Percentiles rank a stretch among this genome's conserved stretches.
phyloP scores from a whole-genome alignment of 2,329 filamentous ascomycete genomes.

The Juglanconis oblonga region DNA sequence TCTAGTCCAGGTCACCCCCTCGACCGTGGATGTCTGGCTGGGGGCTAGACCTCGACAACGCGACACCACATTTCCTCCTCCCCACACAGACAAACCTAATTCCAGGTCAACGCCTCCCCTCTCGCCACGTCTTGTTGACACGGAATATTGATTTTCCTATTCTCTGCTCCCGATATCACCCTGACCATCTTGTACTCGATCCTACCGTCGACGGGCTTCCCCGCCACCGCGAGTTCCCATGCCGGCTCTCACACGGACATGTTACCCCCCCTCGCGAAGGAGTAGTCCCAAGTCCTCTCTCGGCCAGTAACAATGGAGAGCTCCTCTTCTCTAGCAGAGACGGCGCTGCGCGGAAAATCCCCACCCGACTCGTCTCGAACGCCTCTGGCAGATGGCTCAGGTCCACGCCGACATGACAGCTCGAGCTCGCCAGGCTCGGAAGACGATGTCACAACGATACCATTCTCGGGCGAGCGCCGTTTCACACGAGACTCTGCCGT shows the following conservation, averaged over 20 bases:
- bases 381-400: not conserved
- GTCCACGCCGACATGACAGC: not conserved
- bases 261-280: conserved; percentile 7
- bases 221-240: conserved; percentile 3
- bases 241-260: conserved; percentile 7
- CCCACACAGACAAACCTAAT: no score
- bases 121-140: not conserved
- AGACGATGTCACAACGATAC: not conserved
- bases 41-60: no score
- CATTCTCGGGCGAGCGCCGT: conserved; percentile 10
- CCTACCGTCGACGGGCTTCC: not conserved
- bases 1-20: no score
- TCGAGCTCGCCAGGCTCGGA: not conserved
- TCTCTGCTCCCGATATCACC: not conserved
- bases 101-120: not conserved
- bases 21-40: no score
- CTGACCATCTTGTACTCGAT: not conserved
- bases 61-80: no score
- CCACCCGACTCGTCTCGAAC: not conserved
- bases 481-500: conserved; percentile 16
- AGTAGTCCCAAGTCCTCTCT: conserved; percentile 3
- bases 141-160: not conserved
- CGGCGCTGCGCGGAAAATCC: not conserved
- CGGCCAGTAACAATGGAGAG: conserved; percentile 4
- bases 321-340: not conserved